Percentiles rank a stretch among this genome's conserved stretches.
Conservation (phyloP, 1,284 basidiomycete species). For the Trametes hirsuta region DNA sequence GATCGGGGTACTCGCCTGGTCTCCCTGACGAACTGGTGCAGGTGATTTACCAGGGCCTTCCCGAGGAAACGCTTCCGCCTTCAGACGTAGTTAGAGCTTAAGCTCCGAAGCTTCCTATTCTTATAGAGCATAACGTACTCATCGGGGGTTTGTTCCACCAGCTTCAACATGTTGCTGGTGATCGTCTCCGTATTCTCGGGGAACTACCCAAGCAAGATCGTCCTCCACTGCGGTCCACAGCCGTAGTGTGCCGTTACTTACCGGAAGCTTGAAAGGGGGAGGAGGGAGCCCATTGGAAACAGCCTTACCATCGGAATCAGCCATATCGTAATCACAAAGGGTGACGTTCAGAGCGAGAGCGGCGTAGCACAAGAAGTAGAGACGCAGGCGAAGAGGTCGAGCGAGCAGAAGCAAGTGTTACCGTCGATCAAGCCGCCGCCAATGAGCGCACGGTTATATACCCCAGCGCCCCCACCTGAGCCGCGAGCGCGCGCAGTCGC, state of each 20-base stretch:
- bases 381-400: neutral
- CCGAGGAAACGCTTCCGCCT: conserved; percentile 35
- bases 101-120: neutral
- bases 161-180: conserved; percentile 56
- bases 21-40: conserved; percentile 65
- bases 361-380: neutral
- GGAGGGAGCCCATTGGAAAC: conserved; percentile 35
- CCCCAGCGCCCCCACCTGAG: neutral
- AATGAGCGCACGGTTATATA: conserved; percentile 10
- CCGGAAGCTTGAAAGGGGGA: conserved; percentile 36
- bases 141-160: conserved; percentile 47
- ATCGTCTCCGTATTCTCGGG: conserved; percentile 57
- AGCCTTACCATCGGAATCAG: conserved; percentile 20
- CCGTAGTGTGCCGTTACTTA: conserved; percentile 18
- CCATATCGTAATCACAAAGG: conserved; percentile 4
- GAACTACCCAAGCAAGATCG: conserved; percentile 36
- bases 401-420: neutral
- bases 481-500: conserved; percentile 1
- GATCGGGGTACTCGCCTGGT: conserved; percentile 46
- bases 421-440: neutral
- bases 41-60: conserved; percentile 57
- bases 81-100: neutral
- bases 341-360: too few relatives aligned
- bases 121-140: conserved; percentile 35
- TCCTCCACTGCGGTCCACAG: neutral